A percentile compares a stretch with the other conserved stretches of the same genome.
Evolutionary conservation across 176 grass and related monocot species (phyloP).

Genomic region (Panicum miliaceum): DNA sequence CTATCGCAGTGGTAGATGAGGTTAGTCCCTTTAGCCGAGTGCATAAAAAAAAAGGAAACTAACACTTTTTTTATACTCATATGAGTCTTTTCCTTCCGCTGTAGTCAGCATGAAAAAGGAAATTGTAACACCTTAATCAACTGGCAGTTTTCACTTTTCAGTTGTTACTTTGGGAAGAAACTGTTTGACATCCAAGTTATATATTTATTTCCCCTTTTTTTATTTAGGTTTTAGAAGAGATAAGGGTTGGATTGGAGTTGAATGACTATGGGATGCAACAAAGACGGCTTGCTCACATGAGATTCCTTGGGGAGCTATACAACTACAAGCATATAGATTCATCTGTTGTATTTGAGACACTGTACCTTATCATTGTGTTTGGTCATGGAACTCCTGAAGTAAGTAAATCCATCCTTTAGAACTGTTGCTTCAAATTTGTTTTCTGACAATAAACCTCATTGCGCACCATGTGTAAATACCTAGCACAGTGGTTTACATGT

Average conservation of each 20-base stretch:
- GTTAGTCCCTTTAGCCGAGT: constrained; percentile 50
- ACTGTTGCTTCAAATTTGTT: constrained; percentile 21
- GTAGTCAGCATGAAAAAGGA: neutral
- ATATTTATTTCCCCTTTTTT: constrained; percentile 38
- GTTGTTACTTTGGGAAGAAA: constrained; percentile 27
- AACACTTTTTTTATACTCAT: neutral
- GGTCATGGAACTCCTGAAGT: constrained; percentile 92
- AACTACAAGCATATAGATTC: constrained; percentile 92
- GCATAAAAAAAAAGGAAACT: neutral
- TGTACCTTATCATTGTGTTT: constrained; percentile 83
- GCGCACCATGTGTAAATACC: neutral
- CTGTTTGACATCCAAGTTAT: constrained; percentile 31
- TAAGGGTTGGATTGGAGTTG: constrained; percentile 86
- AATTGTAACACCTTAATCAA: neutral
- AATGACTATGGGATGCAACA: constrained; percentile 99
- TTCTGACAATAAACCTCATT: neutral
- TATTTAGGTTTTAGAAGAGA: constrained; percentile 95
- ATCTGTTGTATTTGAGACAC: constrained; percentile 89
- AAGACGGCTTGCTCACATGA: constrained; percentile 83
- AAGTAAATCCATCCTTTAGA: constrained; percentile 52
- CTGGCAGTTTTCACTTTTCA: constrained; percentile 18
- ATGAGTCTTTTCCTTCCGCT: neutral
- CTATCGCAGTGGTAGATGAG: constrained; percentile 87
- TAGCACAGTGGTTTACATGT: constrained; percentile 6
- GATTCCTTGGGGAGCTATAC: constrained; percentile 96